Conservation (phyloP, 306 rosid species). For the Dryas alaskensis region DNA sequence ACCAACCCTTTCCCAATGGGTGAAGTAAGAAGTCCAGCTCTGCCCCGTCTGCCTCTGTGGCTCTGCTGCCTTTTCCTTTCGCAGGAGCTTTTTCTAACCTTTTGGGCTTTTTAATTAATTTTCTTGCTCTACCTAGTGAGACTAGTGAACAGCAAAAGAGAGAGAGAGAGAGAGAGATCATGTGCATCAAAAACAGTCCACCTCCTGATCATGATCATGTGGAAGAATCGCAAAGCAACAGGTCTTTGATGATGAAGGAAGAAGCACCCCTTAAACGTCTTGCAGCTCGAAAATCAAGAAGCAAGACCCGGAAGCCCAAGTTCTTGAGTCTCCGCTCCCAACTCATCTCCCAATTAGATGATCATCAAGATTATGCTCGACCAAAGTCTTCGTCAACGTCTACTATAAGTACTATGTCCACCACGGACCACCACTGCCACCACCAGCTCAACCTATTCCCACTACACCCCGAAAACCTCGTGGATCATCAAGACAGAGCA, state of each 20-base stretch:
- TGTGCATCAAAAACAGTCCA: conserved; percentile 53
- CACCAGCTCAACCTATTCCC: conserved; percentile 55
- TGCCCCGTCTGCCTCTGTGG: no score
- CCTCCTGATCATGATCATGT: conserved; percentile 9
- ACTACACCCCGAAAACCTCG: conserved; percentile 50
- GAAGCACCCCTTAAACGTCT: background rate
- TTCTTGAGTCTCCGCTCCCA: conserved; percentile 58
- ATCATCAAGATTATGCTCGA: background rate
- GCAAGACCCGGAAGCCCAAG: conserved; percentile 62
- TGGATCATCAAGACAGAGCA: conserved; percentile 22
- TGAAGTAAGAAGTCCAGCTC: conserved; percentile 14
- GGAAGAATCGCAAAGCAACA: background rate
- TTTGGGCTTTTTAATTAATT: background rate
- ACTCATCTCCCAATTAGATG: conserved; percentile 17
- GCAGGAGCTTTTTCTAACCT: background rate
- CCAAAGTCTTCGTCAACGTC: no score
- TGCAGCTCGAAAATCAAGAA: conserved; percentile 40
- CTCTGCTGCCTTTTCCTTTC: conserved; percentile 5
- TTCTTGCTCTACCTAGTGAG: background rate
- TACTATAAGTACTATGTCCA: no score
- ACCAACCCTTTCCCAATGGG: conserved; percentile 10
- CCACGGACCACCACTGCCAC: background rate
- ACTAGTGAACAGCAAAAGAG: background rate
- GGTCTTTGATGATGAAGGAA: conserved; percentile 6
- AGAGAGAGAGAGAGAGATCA: conserved; percentile 9